Conservation (phyloP, 768 basidiomycete species). For the Calocera viscosa region DNA sequence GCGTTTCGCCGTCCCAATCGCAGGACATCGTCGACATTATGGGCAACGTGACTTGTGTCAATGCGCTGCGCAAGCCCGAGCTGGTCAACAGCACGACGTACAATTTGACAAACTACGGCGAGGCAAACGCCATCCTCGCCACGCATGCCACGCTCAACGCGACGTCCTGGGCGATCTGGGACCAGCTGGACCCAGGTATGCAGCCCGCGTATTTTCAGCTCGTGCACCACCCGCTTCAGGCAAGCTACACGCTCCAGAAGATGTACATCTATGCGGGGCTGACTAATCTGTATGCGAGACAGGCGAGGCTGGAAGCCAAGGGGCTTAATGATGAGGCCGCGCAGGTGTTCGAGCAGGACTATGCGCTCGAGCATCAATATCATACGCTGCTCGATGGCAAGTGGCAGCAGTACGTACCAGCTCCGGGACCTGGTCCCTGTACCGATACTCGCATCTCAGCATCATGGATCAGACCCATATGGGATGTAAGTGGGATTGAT, state of each 20-base stretch:
- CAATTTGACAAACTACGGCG: slow-evolving; percentile 52
- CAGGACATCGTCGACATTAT: slow-evolving; percentile 44
- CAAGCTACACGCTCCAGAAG: slow-evolving; percentile 46
- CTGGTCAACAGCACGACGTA: slow-evolving; percentile 48
- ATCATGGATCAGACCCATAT: slow-evolving; percentile 10
- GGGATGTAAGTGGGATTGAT: slow-evolving; percentile 74
- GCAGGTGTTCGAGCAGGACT: slow-evolving; percentile 49
- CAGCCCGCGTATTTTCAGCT: slow-evolving; percentile 58
- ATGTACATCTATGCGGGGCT: too few species aligned
- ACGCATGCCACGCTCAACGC: slow-evolving; percentile 39
- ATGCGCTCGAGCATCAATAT: slow-evolving; percentile 47
- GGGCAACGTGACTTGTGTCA: slow-evolving; percentile 43
- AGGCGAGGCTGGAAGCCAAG: too few species aligned
- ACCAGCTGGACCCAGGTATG: slow-evolving; percentile 35
- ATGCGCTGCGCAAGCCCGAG: slow-evolving; percentile 53
- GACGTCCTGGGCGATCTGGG: slow-evolving; percentile 43
- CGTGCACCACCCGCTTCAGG: slow-evolving; percentile 51
- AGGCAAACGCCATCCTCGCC: slow-evolving; percentile 45
- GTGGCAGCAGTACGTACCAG: slow-evolving; percentile 13
- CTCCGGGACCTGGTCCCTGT: neutral
- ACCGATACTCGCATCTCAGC: neutral
- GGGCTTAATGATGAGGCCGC: slow-evolving; percentile 40
- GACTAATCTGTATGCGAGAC: slow-evolving; percentile 50
- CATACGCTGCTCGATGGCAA: slow-evolving; percentile 44
- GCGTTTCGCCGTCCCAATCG: slow-evolving; percentile 30